phyloP scores from a whole-genome alignment of 106 monocot genomes.

The Allium sativum region DNA sequence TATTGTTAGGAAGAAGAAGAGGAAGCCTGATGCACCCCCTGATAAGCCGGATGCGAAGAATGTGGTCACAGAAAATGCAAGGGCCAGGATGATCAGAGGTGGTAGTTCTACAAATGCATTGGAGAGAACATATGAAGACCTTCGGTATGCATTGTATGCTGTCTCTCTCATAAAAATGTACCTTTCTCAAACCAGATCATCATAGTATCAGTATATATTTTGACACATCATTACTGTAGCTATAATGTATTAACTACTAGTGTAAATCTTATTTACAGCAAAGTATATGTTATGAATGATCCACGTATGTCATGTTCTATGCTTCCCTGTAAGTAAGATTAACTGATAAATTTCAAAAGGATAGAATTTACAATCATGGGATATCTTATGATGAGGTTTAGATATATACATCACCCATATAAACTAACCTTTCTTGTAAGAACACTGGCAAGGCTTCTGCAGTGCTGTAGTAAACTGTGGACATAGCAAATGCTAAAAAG shows the following conservation, averaged over 20 bases:
- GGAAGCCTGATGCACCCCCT: conserved; percentile 55
- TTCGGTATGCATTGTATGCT: conserved; percentile 89
- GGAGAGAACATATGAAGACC: conserved; percentile 92
- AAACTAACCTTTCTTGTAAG: conserved; percentile 47
- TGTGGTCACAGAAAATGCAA: conserved; percentile 61
- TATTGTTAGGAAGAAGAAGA: conserved; percentile 68
- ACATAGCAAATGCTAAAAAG: conserved; percentile 92
- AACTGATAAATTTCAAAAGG: no score
- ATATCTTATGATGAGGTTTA: no score
- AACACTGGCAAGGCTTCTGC: conserved; percentile 89
- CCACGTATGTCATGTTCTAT: no score
- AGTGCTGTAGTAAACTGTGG: conserved; percentile 86
- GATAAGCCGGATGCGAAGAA: conserved; percentile 84
- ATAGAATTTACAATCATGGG: no score
- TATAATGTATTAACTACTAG: no score
- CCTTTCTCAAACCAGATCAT: not conserved
- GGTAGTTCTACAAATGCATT: conserved; percentile 71
- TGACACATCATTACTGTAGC: no score
- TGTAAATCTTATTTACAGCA: no score
- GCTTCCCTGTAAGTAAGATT: no score
- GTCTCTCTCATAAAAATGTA: conserved; percentile 95
- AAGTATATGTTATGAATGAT: no score
- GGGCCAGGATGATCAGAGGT: conserved; percentile 49
- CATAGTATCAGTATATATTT: no score
- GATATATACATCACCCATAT: no score